These are phyloP conservation scores for Sporothrix schenckii DNA, from an alignment of 2,329 filamentous ascomycete species.

Conservation along the genomic window DNA sequence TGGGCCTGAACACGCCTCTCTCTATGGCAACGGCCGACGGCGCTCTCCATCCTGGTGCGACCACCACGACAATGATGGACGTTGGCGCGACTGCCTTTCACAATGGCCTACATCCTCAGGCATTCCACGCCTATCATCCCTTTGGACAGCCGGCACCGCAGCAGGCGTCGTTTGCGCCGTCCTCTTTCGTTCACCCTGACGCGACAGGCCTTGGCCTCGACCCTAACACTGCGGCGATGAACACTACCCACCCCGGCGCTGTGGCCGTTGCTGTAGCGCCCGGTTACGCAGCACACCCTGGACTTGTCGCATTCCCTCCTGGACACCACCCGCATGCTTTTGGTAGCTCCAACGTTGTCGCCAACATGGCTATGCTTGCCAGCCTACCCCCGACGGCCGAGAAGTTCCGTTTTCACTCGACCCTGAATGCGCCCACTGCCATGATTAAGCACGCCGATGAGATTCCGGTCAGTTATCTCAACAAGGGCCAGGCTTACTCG, in stretches of 20 bases:
- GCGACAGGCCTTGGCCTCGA: conserved; percentile 73
- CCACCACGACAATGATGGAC: conserved; percentile 58
- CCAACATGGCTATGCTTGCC: conserved; percentile 47
- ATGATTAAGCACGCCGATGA: conserved; percentile 91
- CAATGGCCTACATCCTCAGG: conserved; percentile 48
- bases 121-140: conserved; percentile 68
- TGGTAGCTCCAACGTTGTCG: conserved; percentile 15
- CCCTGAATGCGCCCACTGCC: conserved; percentile 89
- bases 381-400: conserved; percentile 60
- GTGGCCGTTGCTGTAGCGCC: not conserved
- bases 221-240: conserved; percentile 70
- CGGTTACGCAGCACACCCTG: conserved; percentile 23
- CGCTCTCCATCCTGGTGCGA: conserved; percentile 59
- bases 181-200: conserved; percentile 78
- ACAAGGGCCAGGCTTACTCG: conserved; percentile 94
- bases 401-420: conserved; percentile 87
- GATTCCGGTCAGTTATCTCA: conserved; percentile 96
- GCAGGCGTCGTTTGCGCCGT: conserved; percentile 69
- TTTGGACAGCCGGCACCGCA: conserved; percentile 66
- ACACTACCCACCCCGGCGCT: conserved; percentile 50
- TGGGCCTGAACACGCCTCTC: conserved; percentile 79
- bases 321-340: conserved; percentile 32
- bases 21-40: conserved; percentile 73
- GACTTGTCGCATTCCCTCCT: conserved; percentile 27
- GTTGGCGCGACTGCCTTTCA: conserved; percentile 67